Evolutionary conservation across 75 land plant species (phyloP).

Genomic region (Cunninghamia lanceolata): DNA sequence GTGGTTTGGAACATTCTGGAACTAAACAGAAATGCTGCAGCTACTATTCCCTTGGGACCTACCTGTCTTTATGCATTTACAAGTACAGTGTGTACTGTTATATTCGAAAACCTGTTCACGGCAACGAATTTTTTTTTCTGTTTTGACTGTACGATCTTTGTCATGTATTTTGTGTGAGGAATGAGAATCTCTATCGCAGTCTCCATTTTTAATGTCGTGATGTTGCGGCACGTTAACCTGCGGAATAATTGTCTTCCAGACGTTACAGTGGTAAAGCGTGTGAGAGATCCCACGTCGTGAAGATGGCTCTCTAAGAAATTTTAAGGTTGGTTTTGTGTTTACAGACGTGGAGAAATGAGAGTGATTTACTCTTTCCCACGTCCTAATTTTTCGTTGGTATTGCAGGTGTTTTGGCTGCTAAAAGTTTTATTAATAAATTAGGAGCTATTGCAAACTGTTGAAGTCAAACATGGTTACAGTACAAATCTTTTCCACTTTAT

Average conservation of each 20-base stretch:
- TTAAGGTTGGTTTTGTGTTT: too few species aligned
- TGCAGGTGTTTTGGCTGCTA: too few species aligned
- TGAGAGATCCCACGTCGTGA: neutral
- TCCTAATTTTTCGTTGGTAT: too few species aligned
- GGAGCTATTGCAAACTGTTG: too few species aligned
- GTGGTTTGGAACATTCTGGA: too few species aligned
- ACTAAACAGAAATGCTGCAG: too few species aligned
- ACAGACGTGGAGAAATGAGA: too few species aligned
- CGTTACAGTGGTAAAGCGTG: neutral
- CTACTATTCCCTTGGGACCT: neutral
- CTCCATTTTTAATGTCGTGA: neutral
- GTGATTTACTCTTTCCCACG: too few species aligned
- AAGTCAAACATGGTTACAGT: too few species aligned
- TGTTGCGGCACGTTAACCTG: neutral
- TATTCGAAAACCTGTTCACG: neutral
- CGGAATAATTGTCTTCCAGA: neutral
- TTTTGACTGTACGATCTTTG: neutral
- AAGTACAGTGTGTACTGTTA: neutral
- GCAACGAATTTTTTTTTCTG: neutral
- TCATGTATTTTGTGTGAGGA: neutral
- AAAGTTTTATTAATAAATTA: too few species aligned
- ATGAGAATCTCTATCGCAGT: neutral
- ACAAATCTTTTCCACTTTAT: too few species aligned
- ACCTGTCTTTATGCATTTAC: neutral
- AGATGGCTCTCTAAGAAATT: too few species aligned